Percentiles rank a stretch among this genome's conserved stretches.
These are phyloP conservation scores for Neurospora sp. DNA, from an alignment of 2,329 filamentous ascomycete genomes.

Conservation along the genomic window DNA sequence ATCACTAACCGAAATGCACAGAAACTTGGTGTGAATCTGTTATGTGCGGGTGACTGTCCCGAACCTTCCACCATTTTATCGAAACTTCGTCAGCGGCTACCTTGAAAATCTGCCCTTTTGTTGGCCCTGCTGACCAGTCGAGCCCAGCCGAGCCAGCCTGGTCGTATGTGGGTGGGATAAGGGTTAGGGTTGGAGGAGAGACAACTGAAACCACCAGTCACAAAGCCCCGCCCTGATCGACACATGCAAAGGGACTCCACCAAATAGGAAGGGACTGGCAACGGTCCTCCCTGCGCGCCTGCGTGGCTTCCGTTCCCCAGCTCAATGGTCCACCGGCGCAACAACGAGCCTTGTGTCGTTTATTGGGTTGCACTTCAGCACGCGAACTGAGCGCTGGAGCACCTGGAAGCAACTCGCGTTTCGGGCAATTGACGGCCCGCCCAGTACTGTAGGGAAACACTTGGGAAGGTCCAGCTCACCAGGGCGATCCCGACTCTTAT, in stretches of 20 bases:
- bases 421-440: slow-evolving; percentile 3
- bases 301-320: background rate
- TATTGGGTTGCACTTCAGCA: background rate
- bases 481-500: background rate
- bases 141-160: background rate
- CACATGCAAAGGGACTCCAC: background rate
- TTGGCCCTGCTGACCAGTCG: background rate
- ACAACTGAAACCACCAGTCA: background rate
- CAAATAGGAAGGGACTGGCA: background rate
- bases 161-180: background rate
- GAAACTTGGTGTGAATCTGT: background rate
- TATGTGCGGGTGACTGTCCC: background rate
- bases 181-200: background rate
- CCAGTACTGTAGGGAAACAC: background rate
- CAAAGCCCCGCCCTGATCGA: background rate
- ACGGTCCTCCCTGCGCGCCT: background rate
- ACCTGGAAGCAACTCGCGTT: background rate
- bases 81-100: background rate
- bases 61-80: background rate
- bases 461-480: background rate
- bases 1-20: background rate
- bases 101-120: background rate
- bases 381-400: background rate
- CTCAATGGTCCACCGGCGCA: background rate
- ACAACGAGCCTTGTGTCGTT: background rate